Percentiles rank a stretch among this genome's conserved stretches.
Conservation (phyloP, 164 flowering plant genomes). For the Aristolochia contorta region DNA sequence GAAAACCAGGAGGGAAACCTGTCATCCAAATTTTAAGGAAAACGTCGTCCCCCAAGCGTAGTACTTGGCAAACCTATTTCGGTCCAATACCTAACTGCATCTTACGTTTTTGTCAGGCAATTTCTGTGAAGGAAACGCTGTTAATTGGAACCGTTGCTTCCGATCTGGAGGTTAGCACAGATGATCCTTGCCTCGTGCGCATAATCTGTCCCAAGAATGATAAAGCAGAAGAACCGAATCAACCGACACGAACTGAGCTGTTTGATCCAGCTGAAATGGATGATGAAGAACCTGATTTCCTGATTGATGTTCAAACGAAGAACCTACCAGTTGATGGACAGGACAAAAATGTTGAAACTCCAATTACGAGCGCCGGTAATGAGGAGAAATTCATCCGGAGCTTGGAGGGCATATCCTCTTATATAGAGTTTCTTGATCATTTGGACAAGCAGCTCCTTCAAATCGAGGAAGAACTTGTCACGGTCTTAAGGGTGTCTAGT, state of each 20-base stretch:
- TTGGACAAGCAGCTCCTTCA: conserved; percentile 44
- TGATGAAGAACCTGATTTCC: conserved; percentile 13
- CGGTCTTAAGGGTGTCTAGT: conserved; percentile 37
- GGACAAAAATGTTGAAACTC: conserved; percentile 5
- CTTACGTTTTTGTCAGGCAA: conserved; percentile 40
- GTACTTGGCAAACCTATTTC: neutral
- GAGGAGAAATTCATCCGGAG: conserved; percentile 14
- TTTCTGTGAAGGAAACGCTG: conserved; percentile 62
- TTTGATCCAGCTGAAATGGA: conserved; percentile 8
- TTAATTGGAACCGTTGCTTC: conserved; percentile 42
- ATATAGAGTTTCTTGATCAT: conserved; percentile 43
- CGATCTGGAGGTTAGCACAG: conserved; percentile 32
- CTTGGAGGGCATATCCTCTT: conserved; percentile 35
- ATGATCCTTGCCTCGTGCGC: conserved; percentile 35
- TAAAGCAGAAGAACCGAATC: conserved; percentile 10
- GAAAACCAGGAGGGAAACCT: neutral
- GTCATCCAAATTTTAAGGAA: neutral
- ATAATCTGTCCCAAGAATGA: conserved; percentile 48
- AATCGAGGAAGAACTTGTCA: conserved; percentile 50
- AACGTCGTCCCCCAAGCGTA: neutral
- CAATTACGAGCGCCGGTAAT: conserved; percentile 1
- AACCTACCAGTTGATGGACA: conserved; percentile 4
- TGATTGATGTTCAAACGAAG: conserved; percentile 1
- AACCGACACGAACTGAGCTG: conserved; percentile 9
- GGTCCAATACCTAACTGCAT: neutral